phyloP scores from a whole-genome alignment of 768 basidiomycete species.

The Lactarius sanguifluus region DNA sequence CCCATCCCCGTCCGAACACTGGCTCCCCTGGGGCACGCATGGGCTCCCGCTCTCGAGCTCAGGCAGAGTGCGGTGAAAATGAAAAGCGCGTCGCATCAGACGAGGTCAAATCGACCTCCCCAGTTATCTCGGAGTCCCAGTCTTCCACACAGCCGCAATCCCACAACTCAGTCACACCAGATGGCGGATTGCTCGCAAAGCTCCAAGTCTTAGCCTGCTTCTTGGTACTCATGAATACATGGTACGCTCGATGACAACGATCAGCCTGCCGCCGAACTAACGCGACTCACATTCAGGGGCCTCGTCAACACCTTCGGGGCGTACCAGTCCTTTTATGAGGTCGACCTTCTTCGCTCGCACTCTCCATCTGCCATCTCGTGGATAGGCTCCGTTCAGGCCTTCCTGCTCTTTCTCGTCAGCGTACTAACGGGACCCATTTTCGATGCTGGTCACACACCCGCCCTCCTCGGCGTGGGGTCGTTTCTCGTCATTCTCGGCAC shows the following conservation, averaged over 20 bases:
- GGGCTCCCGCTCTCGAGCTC: conserved; percentile 3
- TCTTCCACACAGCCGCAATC: background rate
- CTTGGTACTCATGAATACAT: conserved; percentile 30
- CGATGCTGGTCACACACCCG: conserved; percentile 29
- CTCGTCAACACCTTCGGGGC: conserved; percentile 30
- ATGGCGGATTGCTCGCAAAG: conserved; percentile 27
- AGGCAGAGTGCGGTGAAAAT: background rate
- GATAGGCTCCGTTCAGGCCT: conserved; percentile 31
- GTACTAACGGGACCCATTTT: conserved; percentile 29
- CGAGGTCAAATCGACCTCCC: background rate
- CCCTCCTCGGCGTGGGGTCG: conserved; percentile 28
- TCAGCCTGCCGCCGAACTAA: background rate
- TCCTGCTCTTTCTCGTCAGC: conserved; percentile 25
- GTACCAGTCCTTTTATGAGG: conserved; percentile 28
- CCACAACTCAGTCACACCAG: background rate
- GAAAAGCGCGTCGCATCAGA: background rate
- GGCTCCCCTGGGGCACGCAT: conserved; percentile 7
- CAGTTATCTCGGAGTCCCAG: background rate
- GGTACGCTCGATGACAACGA: conserved; percentile 7
- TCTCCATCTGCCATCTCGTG: conserved; percentile 29
- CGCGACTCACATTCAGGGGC: conserved; percentile 18
- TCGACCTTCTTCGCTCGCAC: conserved; percentile 14
- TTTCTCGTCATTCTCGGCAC: conserved; percentile 28
- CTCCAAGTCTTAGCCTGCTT: conserved; percentile 28
- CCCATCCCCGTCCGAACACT: too few species aligned